Evolutionary conservation across 2,329 filamentous ascomycete genomes (phyloP), one percentile per base, ranked within the genome.

Genomic region (Rutstroemia sp.): DNA sequence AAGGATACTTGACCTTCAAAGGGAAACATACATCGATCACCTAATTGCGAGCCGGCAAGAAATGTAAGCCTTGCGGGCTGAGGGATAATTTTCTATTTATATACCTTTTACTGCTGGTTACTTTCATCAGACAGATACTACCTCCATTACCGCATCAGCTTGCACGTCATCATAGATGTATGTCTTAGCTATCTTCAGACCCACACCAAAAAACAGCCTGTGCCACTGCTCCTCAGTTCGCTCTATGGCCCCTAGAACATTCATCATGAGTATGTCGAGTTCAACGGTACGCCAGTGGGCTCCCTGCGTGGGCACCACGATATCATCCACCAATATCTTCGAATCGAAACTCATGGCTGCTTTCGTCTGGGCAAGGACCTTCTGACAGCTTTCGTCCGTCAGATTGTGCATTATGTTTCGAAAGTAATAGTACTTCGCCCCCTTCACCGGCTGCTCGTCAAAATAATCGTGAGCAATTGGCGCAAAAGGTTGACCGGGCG

Each of bases 261-360:
- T 37, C 66, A 73, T 70, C 70, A 76, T 73, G 2, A 59, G 65
- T 7, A 76, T 23, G 58, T 76, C 74, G 5, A 70, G 50, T 5
- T 63, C 59, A 1, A 69, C 60, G 0, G 70, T 65, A 44, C 69
- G 60, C 63, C 63, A 71, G 21, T 67, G 62, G 1, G 65, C 70
- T 3, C 67, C 67, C 2, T 47, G 61, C 23, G 73, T 64, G 0
- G 73, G 71, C 7, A 77, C 45, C 2, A 76, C 70, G 18, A 72
- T 67, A 16, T 77, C 75, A 57, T 74, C 71, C 48, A 77, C 71
- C 19, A 77, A 58, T 19, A 77, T 68, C 16, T 16, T 23, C n/a
- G 49, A 51, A 23, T 41, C 18, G 10, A 12, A 12, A 10, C 18
- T 25, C 14, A 51, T 38, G 12, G 34, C 49, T 3, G 34, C 49